phyloP scores from a whole-genome alignment of 139 green algal species.

The Yamagishiella unicocca region DNA sequence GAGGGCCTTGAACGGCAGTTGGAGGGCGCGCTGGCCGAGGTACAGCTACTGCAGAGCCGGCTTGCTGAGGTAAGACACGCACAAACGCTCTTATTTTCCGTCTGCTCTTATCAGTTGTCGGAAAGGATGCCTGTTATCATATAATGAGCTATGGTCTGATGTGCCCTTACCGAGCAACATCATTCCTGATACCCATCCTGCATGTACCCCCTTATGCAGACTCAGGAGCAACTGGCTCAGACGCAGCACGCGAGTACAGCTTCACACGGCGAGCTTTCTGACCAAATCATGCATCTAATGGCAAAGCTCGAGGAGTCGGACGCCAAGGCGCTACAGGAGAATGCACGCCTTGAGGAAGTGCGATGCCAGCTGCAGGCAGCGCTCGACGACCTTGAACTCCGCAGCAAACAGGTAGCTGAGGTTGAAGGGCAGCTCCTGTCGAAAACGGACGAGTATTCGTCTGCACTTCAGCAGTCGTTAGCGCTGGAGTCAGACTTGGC shows the following conservation, averaged over 20 bases:
- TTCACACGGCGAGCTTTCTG: background rate
- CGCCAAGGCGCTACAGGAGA: background rate
- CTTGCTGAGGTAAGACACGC: slow-evolving; percentile 2
- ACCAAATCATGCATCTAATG: background rate
- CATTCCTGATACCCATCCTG: too few relatives aligned
- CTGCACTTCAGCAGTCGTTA: background rate
- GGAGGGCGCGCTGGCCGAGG: slow-evolving; percentile 21
- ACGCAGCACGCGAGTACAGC: background rate
- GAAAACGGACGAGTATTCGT: background rate
- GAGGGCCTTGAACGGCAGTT: slow-evolving; percentile 28
- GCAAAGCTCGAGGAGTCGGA: background rate
- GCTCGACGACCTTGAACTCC: background rate
- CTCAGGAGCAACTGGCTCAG: slow-evolving; percentile 7
- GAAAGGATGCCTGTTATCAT: too few relatives aligned
- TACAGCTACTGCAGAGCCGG: background rate
- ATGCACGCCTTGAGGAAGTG: background rate
- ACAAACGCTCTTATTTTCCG: too few relatives aligned
- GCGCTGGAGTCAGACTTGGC: background rate
- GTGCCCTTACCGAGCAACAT: too few relatives aligned
- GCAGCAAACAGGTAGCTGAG: background rate
- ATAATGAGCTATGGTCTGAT: too few relatives aligned
- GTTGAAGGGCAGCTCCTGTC: background rate
- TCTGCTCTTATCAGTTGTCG: too few relatives aligned
- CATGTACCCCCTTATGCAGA: too few relatives aligned
- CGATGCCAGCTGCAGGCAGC: background rate